Base-by-base conservation (phyloP, 2,329 filamentous ascomycete genomes). In the Clonostachys chloroleuca region DNA sequence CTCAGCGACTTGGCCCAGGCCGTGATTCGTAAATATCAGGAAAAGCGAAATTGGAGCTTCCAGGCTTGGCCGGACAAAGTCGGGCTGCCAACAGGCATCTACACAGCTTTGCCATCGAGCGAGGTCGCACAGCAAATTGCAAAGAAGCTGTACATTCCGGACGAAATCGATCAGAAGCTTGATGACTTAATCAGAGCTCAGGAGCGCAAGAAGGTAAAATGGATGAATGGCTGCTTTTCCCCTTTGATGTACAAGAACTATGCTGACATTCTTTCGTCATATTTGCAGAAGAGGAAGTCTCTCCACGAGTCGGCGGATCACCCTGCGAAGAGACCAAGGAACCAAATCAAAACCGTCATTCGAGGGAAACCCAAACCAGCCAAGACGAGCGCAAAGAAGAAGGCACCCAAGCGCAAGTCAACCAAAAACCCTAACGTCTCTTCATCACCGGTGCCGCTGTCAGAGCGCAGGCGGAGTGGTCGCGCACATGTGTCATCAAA, bases 1-100 rank as follows among this genome's bases (percentile, higher is more conserved):
- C 69, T 99, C 36, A 92, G 89, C 45, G 94, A 99, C 64, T 78
- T 99, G 10, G 83, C 92, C 0, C 89, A 94, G 65, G 80, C 84
- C 4, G 78, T 92, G 12, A 86, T 96, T 49, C 82, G 89, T 43
- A 85, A 86, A 55, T 99, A 88, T 75, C 89, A 94, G 62, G 91
- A 96, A 52, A 80, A 85, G 55, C 89, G 88, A 60, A 86, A 84
- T 40, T 96, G 92, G 86, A 85, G 81, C 40, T 86, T 97, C 61
- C 87, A 94, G 60, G 86, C 88, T 2, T 95, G 86, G 64, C 82
- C 91, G 0, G 83, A 81, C 40, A 95, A 95, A 66, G 79, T 94
- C 49, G 84, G 87, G 14, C 70, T 97, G 49, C 92, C 94, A 1
- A 79, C 81, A 30, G 87, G 87, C 2, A 76, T 97, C 14, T 97